Percentiles rank a stretch among this genome's conserved stretches.
Conservation (phyloP, 106 monocot genomes). For the Dioscorea alata region DNA sequence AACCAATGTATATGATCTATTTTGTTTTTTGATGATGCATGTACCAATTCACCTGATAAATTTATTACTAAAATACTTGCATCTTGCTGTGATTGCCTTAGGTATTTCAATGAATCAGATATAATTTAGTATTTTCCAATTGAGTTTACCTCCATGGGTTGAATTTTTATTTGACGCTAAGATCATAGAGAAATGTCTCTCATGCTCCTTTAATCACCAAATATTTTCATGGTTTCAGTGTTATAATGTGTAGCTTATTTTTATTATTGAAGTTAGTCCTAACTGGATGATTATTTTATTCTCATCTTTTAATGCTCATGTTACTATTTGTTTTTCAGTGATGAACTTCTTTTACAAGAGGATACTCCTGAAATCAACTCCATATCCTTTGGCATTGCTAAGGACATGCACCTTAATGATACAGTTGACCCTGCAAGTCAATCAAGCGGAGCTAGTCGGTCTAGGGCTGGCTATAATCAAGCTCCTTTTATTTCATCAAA, state of each 20-base stretch:
- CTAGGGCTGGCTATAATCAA: conserved; percentile 20
- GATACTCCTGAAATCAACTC: conserved; percentile 41
- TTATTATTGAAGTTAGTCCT: background rate
- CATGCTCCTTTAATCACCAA: too few species aligned
- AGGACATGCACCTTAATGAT: conserved; percentile 22
- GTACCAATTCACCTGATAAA: too few species aligned
- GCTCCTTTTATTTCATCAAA: conserved; percentile 19
- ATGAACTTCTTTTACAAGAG: conserved; percentile 92
- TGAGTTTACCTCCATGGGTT: too few species aligned
- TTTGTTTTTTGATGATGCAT: too few species aligned
- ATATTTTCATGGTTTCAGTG: background rate
- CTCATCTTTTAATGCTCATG: background rate
- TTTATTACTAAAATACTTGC: too few species aligned
- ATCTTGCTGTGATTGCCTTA: too few species aligned
- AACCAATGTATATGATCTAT: too few species aligned
- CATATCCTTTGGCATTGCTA: conserved; percentile 31
- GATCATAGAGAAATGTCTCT: too few species aligned
- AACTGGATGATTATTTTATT: too few species aligned
- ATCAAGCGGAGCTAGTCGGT: conserved; percentile 24
- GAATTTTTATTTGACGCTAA: too few species aligned
- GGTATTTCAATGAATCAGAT: too few species aligned
- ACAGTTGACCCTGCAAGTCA: conserved; percentile 13
- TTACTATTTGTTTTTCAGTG: conserved; percentile 35
- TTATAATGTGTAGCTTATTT: background rate
- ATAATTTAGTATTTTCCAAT: too few species aligned